Evolutionary conservation across 2,329 filamentous ascomycete species (phyloP).

Genomic region (Diplocarpon mali): DNA sequence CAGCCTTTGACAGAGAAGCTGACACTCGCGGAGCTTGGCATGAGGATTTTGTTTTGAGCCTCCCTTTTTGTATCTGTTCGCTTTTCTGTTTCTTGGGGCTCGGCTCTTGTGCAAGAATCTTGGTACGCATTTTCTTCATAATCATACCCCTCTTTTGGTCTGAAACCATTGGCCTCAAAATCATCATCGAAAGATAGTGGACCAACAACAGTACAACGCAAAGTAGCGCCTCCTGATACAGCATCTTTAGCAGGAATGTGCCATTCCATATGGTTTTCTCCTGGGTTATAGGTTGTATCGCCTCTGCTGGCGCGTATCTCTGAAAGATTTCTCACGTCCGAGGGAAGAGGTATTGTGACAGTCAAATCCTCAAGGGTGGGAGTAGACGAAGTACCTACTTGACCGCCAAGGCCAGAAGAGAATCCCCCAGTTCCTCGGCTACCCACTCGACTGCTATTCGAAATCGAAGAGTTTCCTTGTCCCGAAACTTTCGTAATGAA

Average conservation of each 20-base stretch:
- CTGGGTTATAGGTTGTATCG: slow-evolving; percentile 70
- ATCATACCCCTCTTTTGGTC: slow-evolving; percentile 31
- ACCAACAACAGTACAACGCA: slow-evolving; percentile 74
- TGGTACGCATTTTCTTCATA: slow-evolving; percentile 47
- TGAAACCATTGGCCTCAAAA: slow-evolving; percentile 29
- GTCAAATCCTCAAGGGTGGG: slow-evolving; percentile 64
- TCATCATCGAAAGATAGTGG: slow-evolving; percentile 39
- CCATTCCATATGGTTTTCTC: slow-evolving; percentile 70
- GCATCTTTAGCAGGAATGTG: slow-evolving; percentile 69
- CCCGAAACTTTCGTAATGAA: slow-evolving; percentile 57
- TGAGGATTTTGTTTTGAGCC: slow-evolving; percentile 62
- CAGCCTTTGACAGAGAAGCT: slow-evolving; percentile 62
- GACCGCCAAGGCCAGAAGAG: slow-evolving; percentile 30
- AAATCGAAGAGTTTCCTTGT: slow-evolving; percentile 29
- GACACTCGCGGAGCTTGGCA: slow-evolving; percentile 68
- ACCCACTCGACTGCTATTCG: slow-evolving; percentile 28
- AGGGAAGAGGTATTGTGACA: slow-evolving; percentile 69
- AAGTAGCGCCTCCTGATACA: slow-evolving; percentile 55
- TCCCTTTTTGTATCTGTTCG: slow-evolving; percentile 42
- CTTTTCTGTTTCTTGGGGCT: slow-evolving; percentile 28
- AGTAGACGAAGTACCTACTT: slow-evolving; percentile 32
- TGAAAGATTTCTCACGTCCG: slow-evolving; percentile 68
- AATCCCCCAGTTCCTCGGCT: slow-evolving; percentile 38
- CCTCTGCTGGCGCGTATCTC: slow-evolving; percentile 74
- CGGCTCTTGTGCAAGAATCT: slow-evolving; percentile 25